phyloP scores from a whole-genome alignment of 2,329 filamentous ascomycete species.

The Ophiobolus disseminans region DNA sequence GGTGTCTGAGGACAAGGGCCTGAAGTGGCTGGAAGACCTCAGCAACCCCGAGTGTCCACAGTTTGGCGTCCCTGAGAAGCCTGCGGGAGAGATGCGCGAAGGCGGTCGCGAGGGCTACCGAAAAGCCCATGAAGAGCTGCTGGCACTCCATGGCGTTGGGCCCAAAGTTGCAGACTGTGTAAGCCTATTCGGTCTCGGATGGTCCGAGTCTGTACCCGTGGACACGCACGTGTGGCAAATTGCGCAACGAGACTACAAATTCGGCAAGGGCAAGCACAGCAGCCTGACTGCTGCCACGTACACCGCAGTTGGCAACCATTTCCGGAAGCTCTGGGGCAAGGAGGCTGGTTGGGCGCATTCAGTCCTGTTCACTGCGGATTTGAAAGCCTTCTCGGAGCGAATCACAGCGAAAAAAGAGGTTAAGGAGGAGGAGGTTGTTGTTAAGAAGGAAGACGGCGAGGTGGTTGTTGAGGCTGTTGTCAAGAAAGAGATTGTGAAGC shows the following conservation, averaged over 20 bases:
- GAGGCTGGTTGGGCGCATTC: slow-evolving; percentile 98
- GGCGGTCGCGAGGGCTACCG: slow-evolving; percentile 72
- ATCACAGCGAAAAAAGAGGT: slow-evolving; percentile 59
- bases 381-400: slow-evolving; percentile 80
- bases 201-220: slow-evolving; percentile 93
- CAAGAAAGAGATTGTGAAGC: slow-evolving; percentile 47
- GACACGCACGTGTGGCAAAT: slow-evolving; percentile 99
- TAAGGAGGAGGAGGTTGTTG: slow-evolving; percentile 51
- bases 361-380: slow-evolving; percentile 91
- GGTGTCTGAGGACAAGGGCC: slow-evolving; percentile 69
- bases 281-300: slow-evolving; percentile 90
- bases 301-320: slow-evolving; percentile 87
- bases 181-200: slow-evolving; percentile 93
- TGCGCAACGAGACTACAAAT: slow-evolving; percentile 92
- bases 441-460: slow-evolving; percentile 45
- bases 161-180: slow-evolving; percentile 98
- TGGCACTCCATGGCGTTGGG: slow-evolving; percentile 84
- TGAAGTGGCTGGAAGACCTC: slow-evolving; percentile 77
- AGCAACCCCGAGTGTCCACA: slow-evolving; percentile 77
- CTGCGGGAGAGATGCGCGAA: slow-evolving; percentile 58
- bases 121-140: slow-evolving; percentile 78
- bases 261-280: slow-evolving; percentile 81
- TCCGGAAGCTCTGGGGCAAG: slow-evolving; percentile 86
- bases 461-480: slow-evolving; percentile 13
- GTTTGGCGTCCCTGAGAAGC: slow-evolving; percentile 56